Conservation (phyloP, 208 protist genomes). For the Trichomonas tenax region DNA sequence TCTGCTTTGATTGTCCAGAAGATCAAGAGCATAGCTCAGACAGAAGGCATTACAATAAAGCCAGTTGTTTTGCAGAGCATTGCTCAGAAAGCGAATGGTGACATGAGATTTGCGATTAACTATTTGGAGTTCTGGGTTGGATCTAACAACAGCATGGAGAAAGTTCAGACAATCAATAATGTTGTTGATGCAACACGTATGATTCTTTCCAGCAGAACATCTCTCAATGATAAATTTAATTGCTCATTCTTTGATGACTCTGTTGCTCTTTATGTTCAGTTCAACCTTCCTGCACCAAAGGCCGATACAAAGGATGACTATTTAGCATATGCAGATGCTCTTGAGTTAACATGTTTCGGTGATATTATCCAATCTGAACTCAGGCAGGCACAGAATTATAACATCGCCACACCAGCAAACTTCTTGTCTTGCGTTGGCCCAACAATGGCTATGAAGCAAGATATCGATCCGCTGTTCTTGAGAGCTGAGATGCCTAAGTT, state of each 20-base stretch:
- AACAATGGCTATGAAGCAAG: not conserved
- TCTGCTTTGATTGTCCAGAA: not conserved
- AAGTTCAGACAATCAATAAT: not conserved
- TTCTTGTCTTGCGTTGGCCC: not conserved
- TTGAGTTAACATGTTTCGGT: not conserved
- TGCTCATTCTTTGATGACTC: not conserved
- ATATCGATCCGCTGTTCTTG: not conserved
- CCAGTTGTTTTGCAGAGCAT: not conserved
- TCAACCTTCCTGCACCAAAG: not conserved
- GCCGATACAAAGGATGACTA: not conserved
- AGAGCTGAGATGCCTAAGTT: not conserved
- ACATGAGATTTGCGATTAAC: not conserved
- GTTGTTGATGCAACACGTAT: not conserved
- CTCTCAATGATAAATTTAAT: not conserved
- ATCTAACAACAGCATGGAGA: not conserved
- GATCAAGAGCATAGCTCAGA: not conserved
- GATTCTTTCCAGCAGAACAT: not conserved
- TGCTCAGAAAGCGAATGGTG: not conserved
- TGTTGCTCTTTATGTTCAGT: not conserved
- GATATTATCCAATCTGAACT: not conserved
- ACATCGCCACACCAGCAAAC: not conserved
- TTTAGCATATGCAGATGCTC: not conserved
- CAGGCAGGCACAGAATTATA: not conserved
- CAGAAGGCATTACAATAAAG: not conserved
- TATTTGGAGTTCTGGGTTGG: not conserved